Evolutionary conservation across 352 stramenopile species (phyloP).

Genomic region (Pythium dissimile): DNA sequence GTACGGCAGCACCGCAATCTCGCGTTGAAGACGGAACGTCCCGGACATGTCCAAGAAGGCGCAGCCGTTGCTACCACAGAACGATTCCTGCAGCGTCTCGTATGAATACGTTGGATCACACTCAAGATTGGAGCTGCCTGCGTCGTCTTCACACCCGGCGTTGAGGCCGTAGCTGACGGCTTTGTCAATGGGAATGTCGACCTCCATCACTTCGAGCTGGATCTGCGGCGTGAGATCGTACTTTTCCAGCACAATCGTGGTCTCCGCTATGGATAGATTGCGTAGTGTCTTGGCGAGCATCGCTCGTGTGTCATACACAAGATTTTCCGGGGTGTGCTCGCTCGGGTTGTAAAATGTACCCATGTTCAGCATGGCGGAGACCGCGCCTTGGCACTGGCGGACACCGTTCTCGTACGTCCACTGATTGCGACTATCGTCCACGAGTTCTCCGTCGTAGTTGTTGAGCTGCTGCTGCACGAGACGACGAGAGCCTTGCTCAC

Average conservation of each 20-base stretch:
- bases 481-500: background rate
- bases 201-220: slow-evolving; percentile 6
- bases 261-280: background rate
- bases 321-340: background rate
- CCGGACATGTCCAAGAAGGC: slow-evolving; percentile 36
- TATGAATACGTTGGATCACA: slow-evolving; percentile 22
- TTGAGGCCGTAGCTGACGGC: slow-evolving; percentile 4
- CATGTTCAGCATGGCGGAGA: slow-evolving; percentile 33
- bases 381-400: slow-evolving; percentile 36
- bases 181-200: slow-evolving; percentile 6
- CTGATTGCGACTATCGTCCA: slow-evolving; percentile 13
- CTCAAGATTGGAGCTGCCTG: background rate
- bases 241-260: slow-evolving; percentile 5
- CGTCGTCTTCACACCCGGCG: background rate
- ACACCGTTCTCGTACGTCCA: slow-evolving; percentile 33
- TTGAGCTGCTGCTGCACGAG: background rate
- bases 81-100: slow-evolving; percentile 24
- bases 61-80: slow-evolving; percentile 34
- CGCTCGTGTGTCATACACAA: background rate
- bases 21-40: slow-evolving; percentile 29
- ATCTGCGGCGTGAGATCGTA: slow-evolving; percentile 19
- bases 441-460: background rate
- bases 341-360: slow-evolving; percentile 14
- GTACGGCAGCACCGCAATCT: slow-evolving; percentile 42
- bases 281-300: slow-evolving; percentile 1